These are phyloP conservation scores for Erythrobasidium yunnanense DNA, from an alignment of 768 basidiomycete species.

Conservation along the genomic window DNA sequence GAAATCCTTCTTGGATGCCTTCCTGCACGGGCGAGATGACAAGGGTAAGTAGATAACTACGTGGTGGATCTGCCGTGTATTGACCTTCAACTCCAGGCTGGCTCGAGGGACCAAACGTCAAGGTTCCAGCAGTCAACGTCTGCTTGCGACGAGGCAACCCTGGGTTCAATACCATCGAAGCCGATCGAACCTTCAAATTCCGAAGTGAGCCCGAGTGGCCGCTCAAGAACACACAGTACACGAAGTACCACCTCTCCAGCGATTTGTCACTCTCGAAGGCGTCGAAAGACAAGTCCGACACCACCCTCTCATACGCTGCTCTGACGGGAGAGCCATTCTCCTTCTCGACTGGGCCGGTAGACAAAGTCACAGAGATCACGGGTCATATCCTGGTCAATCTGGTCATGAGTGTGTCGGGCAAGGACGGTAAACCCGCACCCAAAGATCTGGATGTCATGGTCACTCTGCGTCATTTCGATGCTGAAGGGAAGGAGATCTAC, in stretches of 20 bases:
- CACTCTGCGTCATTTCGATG: constrained; percentile 34
- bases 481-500: constrained; percentile 32
- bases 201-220: constrained; percentile 36
- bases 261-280: too few species aligned
- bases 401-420: constrained; percentile 17
- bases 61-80: constrained; percentile 25
- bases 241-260: not conserved
- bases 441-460: constrained; percentile 36
- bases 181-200: constrained; percentile 34
- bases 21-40: constrained; percentile 15
- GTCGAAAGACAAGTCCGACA: too few species aligned
- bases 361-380: constrained; percentile 35
- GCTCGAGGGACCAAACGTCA: constrained; percentile 31
- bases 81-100: not conserved
- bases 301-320: constrained; percentile 27
- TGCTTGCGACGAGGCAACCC: constrained; percentile 37
- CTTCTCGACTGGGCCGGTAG: constrained; percentile 27
- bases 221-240: constrained; percentile 31
- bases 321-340: constrained; percentile 27
- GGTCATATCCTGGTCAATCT: constrained; percentile 35
- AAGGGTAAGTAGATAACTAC: constrained; percentile 32
- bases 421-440: constrained; percentile 27
- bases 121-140: constrained; percentile 35
- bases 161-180: constrained; percentile 36
- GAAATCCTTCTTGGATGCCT: constrained; percentile 35